Conservation (phyloP, 805 yeast genomes). For the Kluyveromyces siamensis region DNA sequence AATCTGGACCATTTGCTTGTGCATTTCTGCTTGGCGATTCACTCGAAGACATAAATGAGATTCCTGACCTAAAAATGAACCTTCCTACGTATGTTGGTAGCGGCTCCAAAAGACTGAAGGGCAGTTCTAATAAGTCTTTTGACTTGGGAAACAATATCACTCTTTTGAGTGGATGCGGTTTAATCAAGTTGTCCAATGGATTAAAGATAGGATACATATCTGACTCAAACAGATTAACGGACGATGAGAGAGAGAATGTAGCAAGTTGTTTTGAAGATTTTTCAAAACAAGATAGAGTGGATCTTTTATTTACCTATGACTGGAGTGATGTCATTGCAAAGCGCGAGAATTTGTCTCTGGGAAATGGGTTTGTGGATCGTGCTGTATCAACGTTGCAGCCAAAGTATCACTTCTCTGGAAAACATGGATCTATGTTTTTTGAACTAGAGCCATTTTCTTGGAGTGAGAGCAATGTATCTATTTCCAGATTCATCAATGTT, state of each 20-base stretch:
- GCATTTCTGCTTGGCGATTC: slow-evolving; percentile 46
- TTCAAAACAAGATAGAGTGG: slow-evolving; percentile 28
- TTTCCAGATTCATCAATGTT: slow-evolving; percentile 59
- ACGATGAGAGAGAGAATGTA: slow-evolving; percentile 20
- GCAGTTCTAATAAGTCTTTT: slow-evolving; percentile 4
- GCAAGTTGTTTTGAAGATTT: slow-evolving; percentile 7
- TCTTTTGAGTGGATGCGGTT: slow-evolving; percentile 29
- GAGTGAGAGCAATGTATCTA: slow-evolving; percentile 31
- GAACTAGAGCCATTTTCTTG: slow-evolving; percentile 55
- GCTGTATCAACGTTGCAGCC: slow-evolving; percentile 43
- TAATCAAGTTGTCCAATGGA: slow-evolving; percentile 35
- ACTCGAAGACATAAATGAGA: slow-evolving; percentile 6
- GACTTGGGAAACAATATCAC: slow-evolving; percentile 20
- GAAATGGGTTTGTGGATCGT: slow-evolving; percentile 38
- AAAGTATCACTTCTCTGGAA: slow-evolving; percentile 51
- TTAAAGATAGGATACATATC: slow-evolving; percentile 39
- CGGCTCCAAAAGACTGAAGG: slow-evolving; percentile 11
- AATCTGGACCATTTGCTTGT: slow-evolving; percentile 60
- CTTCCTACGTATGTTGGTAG: slow-evolving; percentile 17
- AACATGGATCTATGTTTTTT: slow-evolving; percentile 35
- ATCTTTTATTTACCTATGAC: slow-evolving; percentile 47
- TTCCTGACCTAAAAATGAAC: neutral
- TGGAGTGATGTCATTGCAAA: slow-evolving; percentile 52
- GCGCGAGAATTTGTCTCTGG: slow-evolving; percentile 37
- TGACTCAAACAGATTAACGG: slow-evolving; percentile 18